Base-by-base conservation (phyloP, 2,329 filamentous ascomycete species). In the Penicillium rolfsii region DNA sequence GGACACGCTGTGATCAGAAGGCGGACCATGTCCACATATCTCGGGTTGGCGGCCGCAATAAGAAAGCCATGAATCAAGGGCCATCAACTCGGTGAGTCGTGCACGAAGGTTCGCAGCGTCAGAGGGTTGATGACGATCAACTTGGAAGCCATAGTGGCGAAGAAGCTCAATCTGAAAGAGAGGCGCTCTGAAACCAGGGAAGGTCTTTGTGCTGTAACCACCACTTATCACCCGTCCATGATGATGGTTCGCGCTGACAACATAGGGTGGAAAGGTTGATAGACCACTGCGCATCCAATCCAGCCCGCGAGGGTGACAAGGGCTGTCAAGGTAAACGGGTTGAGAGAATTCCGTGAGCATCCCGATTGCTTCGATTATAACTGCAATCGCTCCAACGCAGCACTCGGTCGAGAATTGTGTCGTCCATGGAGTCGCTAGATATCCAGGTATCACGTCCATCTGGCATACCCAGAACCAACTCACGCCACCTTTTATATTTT, bases 381-480 rank as follows among this genome's bases (percentile, higher is more conserved):
- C 55, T 5, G 55, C 26, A 28, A 57, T 57, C 19, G 55, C 55
- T 3, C 55, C 55, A 24, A 57, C 33, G 45, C 55, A 57, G 33
- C 14, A 24, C 14, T 48, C 26, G 2, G 55, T 57, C 14, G 55
- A 57, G 14, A 57, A 57, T 19, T 28, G 36, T 5, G 28, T 12
- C 4, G 43, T 28, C 55, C 55, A 57, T 5, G 55, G 55, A 16
- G 55, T 57, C 5, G 55, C 41, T 14, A 57, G 2, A 28, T 57
- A 57, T 46, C 55, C 55, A 11, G 55, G 55, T 14, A 57, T 26
- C 1, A 57, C 55, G n/a, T 57, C 55, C 2, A 49, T 49, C 35
- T 57, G 55, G 24, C 55, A 57, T 22, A 43, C 43, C 55, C 55
- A 57, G 11, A 57, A 57, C 55, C 55, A 57, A 30, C 41, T 50